A percentile compares a stretch with the other conserved stretches of the same genome.
These are phyloP conservation scores for Fagopyrum esculentum DNA, from an alignment of 148 eudicot species.

Conservation along the genomic window DNA sequence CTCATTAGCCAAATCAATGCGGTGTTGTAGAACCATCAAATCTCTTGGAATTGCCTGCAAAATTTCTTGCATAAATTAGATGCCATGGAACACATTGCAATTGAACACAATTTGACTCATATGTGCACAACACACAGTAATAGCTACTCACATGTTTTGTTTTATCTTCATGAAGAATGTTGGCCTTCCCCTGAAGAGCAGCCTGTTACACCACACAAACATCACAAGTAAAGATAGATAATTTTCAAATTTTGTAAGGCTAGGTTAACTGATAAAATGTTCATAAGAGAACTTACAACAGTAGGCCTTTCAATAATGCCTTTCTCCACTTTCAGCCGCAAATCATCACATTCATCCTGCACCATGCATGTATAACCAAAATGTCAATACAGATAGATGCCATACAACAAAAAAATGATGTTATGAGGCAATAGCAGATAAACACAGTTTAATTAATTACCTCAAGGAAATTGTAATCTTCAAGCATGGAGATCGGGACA, in stretches of 20 bases:
- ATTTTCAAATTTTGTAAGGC: neutral
- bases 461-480: slow-evolving; percentile 40
- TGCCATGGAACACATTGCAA: neutral
- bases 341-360: slow-evolving; percentile 67
- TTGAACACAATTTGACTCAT: neutral
- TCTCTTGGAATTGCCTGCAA: slow-evolving; percentile 46
- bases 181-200: slow-evolving; percentile 61
- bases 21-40: slow-evolving; percentile 34
- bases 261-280: neutral
- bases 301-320: slow-evolving; percentile 48
- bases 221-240: slow-evolving; percentile 5
- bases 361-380: neutral
- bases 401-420: neutral
- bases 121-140: no score
- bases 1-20: slow-evolving; percentile 33
- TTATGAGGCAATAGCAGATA: no score
- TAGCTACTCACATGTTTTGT: slow-evolving; percentile 41
- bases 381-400: neutral
- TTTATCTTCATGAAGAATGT: neutral
- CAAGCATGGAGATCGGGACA: no score
- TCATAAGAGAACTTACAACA: slow-evolving; percentile 36
- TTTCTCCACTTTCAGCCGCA: slow-evolving; percentile 35
- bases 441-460: no score
- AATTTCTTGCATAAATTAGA: slow-evolving; percentile 5
- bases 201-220: slow-evolving; percentile 28